These are phyloP conservation scores for Retiboletus flavoniger DNA, from an alignment of 1,284 basidiomycete genomes.

Conservation along the genomic window DNA sequence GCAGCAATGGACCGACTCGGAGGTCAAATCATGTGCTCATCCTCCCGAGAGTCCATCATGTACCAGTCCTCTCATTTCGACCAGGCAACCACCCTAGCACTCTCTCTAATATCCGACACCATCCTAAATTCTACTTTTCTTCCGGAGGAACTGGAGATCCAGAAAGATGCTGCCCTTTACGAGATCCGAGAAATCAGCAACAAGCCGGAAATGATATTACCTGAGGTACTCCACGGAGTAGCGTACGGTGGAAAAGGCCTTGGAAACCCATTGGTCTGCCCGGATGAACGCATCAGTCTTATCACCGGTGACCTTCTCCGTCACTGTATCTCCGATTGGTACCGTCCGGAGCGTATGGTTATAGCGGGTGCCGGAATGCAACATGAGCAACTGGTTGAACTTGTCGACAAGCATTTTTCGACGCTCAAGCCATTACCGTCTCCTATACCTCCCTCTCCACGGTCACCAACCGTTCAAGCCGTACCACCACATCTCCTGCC, in stretches of 20 bases:
- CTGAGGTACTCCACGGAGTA: conserved; percentile 86
- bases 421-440: conserved; percentile 51
- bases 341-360: conserved; percentile 90
- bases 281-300: conserved; percentile 75
- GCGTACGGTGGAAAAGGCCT: conserved; percentile 81
- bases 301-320: conserved; percentile 70
- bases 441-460: conserved; percentile 31
- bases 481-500: conserved; percentile 55
- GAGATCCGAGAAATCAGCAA: conserved; percentile 86
- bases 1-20: conserved; percentile 82
- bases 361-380: conserved; percentile 91
- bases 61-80: conserved; percentile 97
- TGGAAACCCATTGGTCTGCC: conserved; percentile 89
- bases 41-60: conserved; percentile 94
- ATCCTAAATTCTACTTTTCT: conserved; percentile 79
- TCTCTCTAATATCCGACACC: conserved; percentile 91
- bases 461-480: conserved; percentile 37
- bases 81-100: conserved; percentile 74
- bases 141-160: conserved; percentile 78
- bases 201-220: conserved; percentile 95
- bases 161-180: conserved; percentile 88
- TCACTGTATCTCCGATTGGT: conserved; percentile 80
- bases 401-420: conserved; percentile 84
- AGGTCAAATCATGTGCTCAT: conserved; percentile 90
- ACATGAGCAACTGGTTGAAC: conserved; percentile 85